These are phyloP conservation scores for Annulohypoxylon moriforme DNA, from an alignment of 495 filamentous ascomycete genomes.

Conservation along the genomic window DNA sequence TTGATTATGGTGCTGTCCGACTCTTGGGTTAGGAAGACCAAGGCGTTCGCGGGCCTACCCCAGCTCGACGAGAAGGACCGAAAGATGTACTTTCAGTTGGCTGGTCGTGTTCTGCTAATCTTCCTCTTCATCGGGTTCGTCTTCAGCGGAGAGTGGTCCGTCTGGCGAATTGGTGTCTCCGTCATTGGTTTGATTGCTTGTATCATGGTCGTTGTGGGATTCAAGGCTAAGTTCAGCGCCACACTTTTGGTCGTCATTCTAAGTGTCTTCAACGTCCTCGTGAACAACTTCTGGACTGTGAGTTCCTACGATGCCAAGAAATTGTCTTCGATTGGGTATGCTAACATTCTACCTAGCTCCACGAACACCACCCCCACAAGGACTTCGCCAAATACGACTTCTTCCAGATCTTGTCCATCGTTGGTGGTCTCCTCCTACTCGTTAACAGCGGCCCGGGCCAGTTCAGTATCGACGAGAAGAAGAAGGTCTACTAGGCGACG, in stretches of 20 bases:
- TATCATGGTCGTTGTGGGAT: conserved; percentile 98
- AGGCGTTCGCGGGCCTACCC: conserved; percentile 93
- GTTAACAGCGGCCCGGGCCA: conserved; percentile 99
- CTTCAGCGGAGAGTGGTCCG: conserved; percentile 91
- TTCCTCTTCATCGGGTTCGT: conserved; percentile 97
- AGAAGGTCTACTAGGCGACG: conserved; percentile 91
- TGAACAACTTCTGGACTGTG: conserved; percentile 99
- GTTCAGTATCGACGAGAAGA: conserved; percentile 99
- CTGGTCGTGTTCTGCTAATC: conserved; percentile 94
- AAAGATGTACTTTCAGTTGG: conserved; percentile 99
- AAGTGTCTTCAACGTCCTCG: conserved; percentile 94
- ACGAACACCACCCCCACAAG: conserved; percentile 98
- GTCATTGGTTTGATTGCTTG: conserved; percentile 88
- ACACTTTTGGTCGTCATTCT: conserved; percentile 92
- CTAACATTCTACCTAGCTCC: conserved; percentile 70
- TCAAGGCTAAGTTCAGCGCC: conserved; percentile 99
- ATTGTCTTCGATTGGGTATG: not conserved
- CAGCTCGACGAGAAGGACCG: conserved; percentile 97
- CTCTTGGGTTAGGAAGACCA: conserved; percentile 96
- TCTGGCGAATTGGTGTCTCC: conserved; percentile 85
- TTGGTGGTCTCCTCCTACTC: conserved; percentile 92
- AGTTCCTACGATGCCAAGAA: conserved; percentile 51
- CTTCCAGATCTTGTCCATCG: conserved; percentile 99
- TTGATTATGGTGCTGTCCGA: conserved; percentile 98
- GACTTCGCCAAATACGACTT: conserved; percentile 99